phyloP scores from a whole-genome alignment of 352 stramenopile genomes.

The Globisporangium takayamanum region DNA sequence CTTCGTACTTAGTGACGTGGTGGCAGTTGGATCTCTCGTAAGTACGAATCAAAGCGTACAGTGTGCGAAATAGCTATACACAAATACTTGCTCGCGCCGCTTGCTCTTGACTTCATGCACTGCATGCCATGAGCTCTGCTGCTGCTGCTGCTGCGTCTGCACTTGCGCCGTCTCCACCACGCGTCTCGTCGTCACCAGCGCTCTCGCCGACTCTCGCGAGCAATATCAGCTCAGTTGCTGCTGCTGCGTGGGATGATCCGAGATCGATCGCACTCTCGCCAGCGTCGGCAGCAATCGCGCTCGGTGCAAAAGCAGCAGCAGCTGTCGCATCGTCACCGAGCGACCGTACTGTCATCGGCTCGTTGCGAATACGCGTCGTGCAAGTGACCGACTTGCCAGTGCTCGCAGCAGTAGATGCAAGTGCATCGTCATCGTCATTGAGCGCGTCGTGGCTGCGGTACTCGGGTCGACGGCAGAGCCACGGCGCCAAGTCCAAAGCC shows the following conservation, averaged over 20 bases:
- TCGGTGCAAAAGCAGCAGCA: constrained; percentile 22
- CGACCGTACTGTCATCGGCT: constrained; percentile 30
- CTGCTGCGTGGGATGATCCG: neutral
- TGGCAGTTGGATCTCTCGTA: too few relatives aligned
- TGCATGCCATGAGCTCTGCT: constrained; percentile 10
- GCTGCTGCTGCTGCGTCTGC: neutral
- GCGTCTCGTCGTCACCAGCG: neutral
- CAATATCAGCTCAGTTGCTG: neutral
- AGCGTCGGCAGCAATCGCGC: constrained; percentile 35
- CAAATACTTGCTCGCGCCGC: too few relatives aligned
- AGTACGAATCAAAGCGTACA: too few relatives aligned
- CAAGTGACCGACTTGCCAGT: constrained; percentile 48
- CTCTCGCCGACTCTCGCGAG: neutral
- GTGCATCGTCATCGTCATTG: neutral
- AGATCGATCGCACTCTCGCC: constrained; percentile 32
- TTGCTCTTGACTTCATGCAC: neutral
- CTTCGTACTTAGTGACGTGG: too few relatives aligned
- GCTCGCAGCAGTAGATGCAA: constrained; percentile 13
- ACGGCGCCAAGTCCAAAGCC: constrained; percentile 19
- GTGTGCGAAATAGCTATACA: too few relatives aligned
- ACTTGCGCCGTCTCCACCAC: constrained; percentile 11
- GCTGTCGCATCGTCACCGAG: constrained; percentile 32
- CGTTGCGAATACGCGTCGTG: constrained; percentile 52
- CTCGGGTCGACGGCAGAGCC: constrained; percentile 14
- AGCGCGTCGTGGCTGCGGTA: constrained; percentile 55